Conservation (phyloP, 2,329 filamentous ascomycete species). For the Talaromyces amestolkiae region DNA sequence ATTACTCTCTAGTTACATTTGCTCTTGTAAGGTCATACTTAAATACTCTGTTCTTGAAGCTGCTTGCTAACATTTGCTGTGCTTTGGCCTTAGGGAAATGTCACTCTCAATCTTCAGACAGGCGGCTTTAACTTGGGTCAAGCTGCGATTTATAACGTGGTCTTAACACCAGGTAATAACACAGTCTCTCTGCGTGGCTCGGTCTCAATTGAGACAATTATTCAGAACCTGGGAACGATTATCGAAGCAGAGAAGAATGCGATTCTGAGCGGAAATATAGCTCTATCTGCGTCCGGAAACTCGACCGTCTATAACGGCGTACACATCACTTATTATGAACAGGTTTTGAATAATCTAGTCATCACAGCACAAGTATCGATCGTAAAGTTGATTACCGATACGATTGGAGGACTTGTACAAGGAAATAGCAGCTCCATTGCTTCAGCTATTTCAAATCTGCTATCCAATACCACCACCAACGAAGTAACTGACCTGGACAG, state of each 20-base stretch:
- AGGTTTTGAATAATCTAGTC: not conserved
- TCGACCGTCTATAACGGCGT: not conserved
- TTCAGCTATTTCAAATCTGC: not conserved
- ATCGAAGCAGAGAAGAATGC: not conserved
- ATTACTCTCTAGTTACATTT: not conserved
- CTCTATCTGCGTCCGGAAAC: not conserved
- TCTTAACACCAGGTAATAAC: not conserved
- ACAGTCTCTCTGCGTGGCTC: not conserved
- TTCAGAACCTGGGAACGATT: not conserved
- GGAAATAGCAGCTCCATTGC: not conserved
- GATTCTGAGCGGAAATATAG: not conserved
- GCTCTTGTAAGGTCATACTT: not conserved
- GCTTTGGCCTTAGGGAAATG: not conserved
- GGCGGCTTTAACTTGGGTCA: not conserved
- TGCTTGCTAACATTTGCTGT: not conserved
- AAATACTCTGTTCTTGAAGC: not conserved
- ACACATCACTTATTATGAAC: not conserved
- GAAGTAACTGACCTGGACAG: not conserved
- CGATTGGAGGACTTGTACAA: not conserved
- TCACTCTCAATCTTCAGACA: not conserved
- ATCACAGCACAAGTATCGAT: not conserved
- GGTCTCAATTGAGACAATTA: not conserved
- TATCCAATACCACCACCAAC: not conserved
- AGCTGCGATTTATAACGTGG: not conserved
- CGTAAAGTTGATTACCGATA: not conserved